Conservation (phyloP, 2,329 filamentous ascomycete genomes). For the Fusarium newnesense region DNA sequence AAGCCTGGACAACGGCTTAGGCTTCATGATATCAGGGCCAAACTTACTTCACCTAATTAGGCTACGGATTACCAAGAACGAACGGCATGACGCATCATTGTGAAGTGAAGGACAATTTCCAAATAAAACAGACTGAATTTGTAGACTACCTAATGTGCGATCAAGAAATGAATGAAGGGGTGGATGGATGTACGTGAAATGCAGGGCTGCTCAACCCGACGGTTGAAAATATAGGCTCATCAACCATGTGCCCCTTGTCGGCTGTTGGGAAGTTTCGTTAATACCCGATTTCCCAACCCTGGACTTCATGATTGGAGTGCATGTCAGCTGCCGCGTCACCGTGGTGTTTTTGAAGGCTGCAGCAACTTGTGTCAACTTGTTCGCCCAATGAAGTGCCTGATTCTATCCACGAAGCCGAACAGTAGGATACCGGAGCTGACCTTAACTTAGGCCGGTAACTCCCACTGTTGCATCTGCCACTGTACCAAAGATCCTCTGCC, state of each 20-base stretch:
- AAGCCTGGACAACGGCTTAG: conserved; percentile 7
- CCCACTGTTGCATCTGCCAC: conserved; percentile 1
- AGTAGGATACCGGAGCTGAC: conserved; percentile 23
- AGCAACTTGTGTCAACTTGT: background rate
- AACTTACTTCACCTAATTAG: background rate
- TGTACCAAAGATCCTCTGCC: conserved; percentile 1
- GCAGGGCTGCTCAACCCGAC: conserved; percentile 2
- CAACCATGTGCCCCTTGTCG: conserved; percentile 1
- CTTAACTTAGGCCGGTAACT: conserved; percentile 18
- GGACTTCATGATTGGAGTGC: background rate
- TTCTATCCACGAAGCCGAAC: conserved; percentile 5
- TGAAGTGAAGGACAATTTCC: background rate
- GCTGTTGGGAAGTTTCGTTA: background rate
- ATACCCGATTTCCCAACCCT: background rate
- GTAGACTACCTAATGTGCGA: conserved; percentile 41
- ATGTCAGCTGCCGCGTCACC: background rate
- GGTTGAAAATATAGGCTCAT: conserved; percentile 8
- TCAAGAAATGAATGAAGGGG: conserved; percentile 34
- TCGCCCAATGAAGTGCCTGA: conserved; percentile 1
- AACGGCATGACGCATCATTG: background rate
- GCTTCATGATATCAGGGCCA: background rate
- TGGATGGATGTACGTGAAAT: conserved; percentile 12
- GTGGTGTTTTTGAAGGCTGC: background rate
- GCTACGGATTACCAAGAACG: background rate
- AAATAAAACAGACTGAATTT: conserved; percentile 40